phyloP scores from a whole-genome alignment of 1,139 yeast genomes.

The Yamadazyma dendronema region DNA sequence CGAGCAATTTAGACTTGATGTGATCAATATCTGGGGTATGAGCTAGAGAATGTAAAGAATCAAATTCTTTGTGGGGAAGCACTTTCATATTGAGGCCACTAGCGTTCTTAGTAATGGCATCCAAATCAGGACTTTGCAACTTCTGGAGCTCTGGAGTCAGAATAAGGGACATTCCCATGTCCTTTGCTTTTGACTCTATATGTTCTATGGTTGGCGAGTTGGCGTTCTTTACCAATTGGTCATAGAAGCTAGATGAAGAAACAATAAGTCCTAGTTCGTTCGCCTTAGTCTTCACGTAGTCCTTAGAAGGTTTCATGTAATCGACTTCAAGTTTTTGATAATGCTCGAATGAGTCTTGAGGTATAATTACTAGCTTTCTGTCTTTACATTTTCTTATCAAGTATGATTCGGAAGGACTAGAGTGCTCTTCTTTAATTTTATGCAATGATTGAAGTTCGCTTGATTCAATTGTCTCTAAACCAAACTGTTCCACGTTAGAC shows the following conservation, averaged over 20 bases:
- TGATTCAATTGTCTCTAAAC: conserved; percentile 5
- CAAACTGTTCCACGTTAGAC: conserved; percentile 13
- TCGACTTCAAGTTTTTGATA: conserved; percentile 26
- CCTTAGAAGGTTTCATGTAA: conserved; percentile 26
- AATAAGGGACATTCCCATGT: conserved; percentile 19
- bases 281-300: conserved; percentile 28
- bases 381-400: conserved; percentile 25
- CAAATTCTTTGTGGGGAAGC: conserved; percentile 5
- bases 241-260: conserved; percentile 28
- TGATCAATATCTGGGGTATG: conserved; percentile 20
- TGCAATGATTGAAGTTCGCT: conserved; percentile 5
- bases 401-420: conserved; percentile 29
- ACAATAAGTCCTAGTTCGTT: conserved; percentile 33
- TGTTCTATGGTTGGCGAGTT: conserved; percentile 23
- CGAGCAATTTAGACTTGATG: conserved; percentile 19
- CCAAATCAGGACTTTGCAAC: conserved; percentile 20
- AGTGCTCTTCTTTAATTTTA: conserved; percentile 7
- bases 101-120: conserved; percentile 15
- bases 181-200: conserved; percentile 28
- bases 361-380: conserved; percentile 23
- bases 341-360: conserved; percentile 21
- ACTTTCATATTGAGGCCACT: conserved; percentile 8
- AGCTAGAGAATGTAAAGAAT: conserved; percentile 10
- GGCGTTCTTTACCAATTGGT: conserved; percentile 23
- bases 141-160: conserved; percentile 16